Base-by-base conservation (phyloP, 768 basidiomycete species). In the Psilocybe subaeruginosa region DNA sequence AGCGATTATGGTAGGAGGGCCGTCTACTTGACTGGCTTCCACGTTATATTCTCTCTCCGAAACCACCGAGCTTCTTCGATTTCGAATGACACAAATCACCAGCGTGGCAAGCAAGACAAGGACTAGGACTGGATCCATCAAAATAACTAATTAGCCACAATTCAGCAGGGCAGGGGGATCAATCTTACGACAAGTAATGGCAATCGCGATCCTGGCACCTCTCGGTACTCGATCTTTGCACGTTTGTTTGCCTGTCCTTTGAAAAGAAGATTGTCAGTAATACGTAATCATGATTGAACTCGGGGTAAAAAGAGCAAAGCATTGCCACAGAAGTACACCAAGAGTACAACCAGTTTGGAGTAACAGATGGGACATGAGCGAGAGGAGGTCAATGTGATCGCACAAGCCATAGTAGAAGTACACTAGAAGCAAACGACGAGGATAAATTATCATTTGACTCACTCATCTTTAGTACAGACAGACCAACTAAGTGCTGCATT, bases 11-110 rank as follows among this genome's bases (percentile, higher is more conserved):
- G 69, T 68, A 0, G 69, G 69, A 8, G 73, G 74, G 4, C 74
- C 74, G 17, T 69, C 60, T 14, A 74, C 67, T 58, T 75, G 73
- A 45, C 66, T 70, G n/a, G 70, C 73, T 54, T 75, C 74, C 1
- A 75, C 66, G 39, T 72, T 68, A 46, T 69, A 69, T 58, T 71
- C 70, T 43, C 58, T 59, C 39, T 69, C 67, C 27, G 60, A 54
- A 8, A 54, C 56, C 14, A 62, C 62, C 12, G 69, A 63, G 33
- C 54, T 62, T 31, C 65, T 64, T 49, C 70, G 64, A 49, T 65
- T 68, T n/a, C 59, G 56, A 23, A 64, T 46, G 12, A 67, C 58
- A 60, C 64, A 68, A n/a, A 67, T 45, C 12, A 67, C 51, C 41
- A 68, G 39, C 29, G 50, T 57, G 8, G 58, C 37, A 12, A 71